These are phyloP conservation scores for Rhododendron ovatum DNA, from an alignment of 148 eudicot species.

Conservation along the genomic window DNA sequence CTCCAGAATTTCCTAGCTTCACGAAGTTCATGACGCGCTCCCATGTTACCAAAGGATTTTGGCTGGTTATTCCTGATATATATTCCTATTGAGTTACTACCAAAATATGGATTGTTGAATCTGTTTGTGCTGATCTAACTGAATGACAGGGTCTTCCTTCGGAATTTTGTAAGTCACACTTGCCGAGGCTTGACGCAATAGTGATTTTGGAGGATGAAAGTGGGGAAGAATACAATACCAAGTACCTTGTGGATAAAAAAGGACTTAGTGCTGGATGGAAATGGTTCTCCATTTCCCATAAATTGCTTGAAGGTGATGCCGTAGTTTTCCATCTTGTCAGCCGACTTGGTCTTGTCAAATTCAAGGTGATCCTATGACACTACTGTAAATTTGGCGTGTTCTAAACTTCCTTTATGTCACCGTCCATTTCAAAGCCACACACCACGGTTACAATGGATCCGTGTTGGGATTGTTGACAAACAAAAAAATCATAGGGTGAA, in stretches of 20 bases:
- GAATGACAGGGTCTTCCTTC: constrained; percentile 23
- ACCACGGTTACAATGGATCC: neutral
- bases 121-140: neutral
- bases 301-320: constrained; percentile 26
- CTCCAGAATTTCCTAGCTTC: neutral
- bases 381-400: neutral
- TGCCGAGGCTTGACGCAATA: constrained; percentile 4
- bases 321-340: constrained; percentile 20
- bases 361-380: neutral
- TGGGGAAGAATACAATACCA: constrained; percentile 8
- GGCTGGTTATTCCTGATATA: neutral
- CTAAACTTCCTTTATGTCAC: neutral
- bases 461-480: neutral
- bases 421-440: neutral
- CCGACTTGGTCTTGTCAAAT: neutral
- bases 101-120: neutral
- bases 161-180: constrained; percentile 11
- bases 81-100: neutral
- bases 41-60: neutral
- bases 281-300: constrained; percentile 11
- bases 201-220: constrained; percentile 22
- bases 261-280: constrained; percentile 26
- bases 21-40: neutral
- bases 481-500: neutral
- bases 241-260: constrained; percentile 5